These are phyloP conservation scores for Pyrenochaeta sp. DNA, from an alignment of 2,329 filamentous ascomycete species.

Conservation along the genomic window DNA sequence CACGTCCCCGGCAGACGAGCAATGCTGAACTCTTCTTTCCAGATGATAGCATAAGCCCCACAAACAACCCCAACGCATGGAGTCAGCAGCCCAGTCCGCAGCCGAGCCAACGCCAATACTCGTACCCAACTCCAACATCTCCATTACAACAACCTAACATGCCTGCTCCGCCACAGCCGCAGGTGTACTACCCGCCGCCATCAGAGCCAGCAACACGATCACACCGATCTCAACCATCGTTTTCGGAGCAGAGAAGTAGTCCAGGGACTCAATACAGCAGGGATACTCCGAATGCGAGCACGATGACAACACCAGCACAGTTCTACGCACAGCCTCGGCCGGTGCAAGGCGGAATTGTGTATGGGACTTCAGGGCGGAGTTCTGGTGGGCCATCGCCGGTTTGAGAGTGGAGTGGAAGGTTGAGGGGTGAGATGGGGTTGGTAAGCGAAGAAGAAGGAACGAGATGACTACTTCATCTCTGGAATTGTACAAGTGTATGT, in stretches of 20 bases:
- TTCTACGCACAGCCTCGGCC: constrained; percentile 45
- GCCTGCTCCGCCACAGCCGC: constrained; percentile 22
- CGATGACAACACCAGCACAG: constrained; percentile 41
- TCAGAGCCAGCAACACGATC: constrained; percentile 23
- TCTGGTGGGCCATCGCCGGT: too few species aligned
- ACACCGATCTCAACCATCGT: constrained; percentile 20
- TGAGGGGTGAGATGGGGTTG: too few species aligned
- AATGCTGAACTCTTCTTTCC: constrained; percentile 20
- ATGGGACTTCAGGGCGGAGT: too few species aligned
- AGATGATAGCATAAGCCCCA: constrained; percentile 13
- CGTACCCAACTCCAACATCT: constrained; percentile 31
- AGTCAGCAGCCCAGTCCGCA: constrained; percentile 25
- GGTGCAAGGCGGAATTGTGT: too few species aligned
- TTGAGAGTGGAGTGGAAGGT: too few species aligned
- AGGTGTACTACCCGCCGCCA: constrained; percentile 40
- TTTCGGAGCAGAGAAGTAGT: constrained; percentile 21
- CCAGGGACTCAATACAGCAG: constrained; percentile 27
- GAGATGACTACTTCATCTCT: too few species aligned
- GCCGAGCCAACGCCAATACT: constrained; percentile 28
- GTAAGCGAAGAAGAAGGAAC: too few species aligned
- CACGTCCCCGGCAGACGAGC: constrained; percentile 20
- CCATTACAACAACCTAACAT: constrained; percentile 17
- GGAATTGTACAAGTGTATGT: too few species aligned
- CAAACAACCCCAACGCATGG: constrained; percentile 27
- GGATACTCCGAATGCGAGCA: constrained; percentile 18